Percentiles rank a stretch among this genome's conserved stretches.
Evolutionary conservation across 2,329 filamentous ascomycete genomes (phyloP).

Genomic region (Talaromyces islandicus): DNA sequence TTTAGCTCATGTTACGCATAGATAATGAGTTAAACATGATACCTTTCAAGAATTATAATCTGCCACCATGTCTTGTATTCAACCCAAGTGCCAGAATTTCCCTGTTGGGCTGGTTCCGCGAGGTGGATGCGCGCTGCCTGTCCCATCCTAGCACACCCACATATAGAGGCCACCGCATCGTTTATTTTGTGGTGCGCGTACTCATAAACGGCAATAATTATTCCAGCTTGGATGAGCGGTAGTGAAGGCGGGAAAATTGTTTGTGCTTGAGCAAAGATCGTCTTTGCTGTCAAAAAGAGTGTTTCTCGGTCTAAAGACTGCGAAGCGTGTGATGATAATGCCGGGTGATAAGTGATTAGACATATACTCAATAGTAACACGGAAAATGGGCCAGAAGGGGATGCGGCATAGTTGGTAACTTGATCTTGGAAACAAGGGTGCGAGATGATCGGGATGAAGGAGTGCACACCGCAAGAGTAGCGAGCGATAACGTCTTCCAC

Average conservation of each 20-base stretch:
- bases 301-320: constrained; percentile 6
- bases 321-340: neutral
- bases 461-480: constrained; percentile 25
- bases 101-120: neutral
- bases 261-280: constrained; percentile 21
- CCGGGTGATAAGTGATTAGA: constrained; percentile 14
- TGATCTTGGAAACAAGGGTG: constrained; percentile 20
- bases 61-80: constrained; percentile 25
- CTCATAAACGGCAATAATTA: constrained; percentile 24
- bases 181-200: constrained; percentile 17
- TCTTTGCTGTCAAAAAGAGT: constrained; percentile 19
- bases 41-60: constrained; percentile 24
- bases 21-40: constrained; percentile 2
- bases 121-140: constrained; percentile 17
- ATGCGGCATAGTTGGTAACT: constrained; percentile 14
- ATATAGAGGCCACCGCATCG: constrained; percentile 19
- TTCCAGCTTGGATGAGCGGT: constrained; percentile 22
- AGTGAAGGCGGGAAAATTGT: constrained; percentile 14
- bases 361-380: constrained; percentile 21
- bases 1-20: neutral
- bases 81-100: constrained; percentile 12
- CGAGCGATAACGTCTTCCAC: constrained; percentile 21
- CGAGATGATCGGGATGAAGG: constrained; percentile 23
- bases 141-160: constrained; percentile 20
- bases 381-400: constrained; percentile 18